A percentile compares a stretch with the other conserved stretches of the same genome.
These are phyloP conservation scores for Meyerozyma sp. DNA, from an alignment of 1,139 yeast species.

Conservation along the genomic window DNA sequence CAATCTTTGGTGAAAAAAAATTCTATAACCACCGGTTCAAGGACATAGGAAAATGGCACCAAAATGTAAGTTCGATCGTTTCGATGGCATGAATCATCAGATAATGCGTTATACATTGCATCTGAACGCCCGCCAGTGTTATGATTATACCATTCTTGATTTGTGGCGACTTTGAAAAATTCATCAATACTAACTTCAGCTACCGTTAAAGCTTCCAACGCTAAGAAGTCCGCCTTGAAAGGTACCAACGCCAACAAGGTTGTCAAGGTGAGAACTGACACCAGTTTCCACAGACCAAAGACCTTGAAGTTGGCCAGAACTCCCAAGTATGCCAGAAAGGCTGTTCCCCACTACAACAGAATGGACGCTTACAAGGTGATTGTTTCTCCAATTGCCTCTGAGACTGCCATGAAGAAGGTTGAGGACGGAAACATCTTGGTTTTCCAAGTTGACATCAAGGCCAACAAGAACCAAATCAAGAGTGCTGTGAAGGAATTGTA, in stretches of 20 bases:
- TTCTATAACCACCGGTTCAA: not conserved
- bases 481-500: conserved; percentile 97
- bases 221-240: conserved; percentile 98
- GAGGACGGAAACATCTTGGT: conserved; percentile 99
- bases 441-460: conserved; percentile 93
- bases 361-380: conserved; percentile 94
- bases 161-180: not conserved
- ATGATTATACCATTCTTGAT: not conserved
- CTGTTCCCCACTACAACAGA: conserved; percentile 97
- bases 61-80: conserved; percentile 11
- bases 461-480: conserved; percentile 98
- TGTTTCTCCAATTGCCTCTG: conserved; percentile 94
- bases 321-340: conserved; percentile 93
- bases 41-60: conserved; percentile 23
- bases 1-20: conserved; percentile 1
- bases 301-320: conserved; percentile 89
- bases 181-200: conserved; percentile 25
- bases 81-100: not conserved
- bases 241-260: conserved; percentile 93
- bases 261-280: conserved; percentile 87
- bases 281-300: conserved; percentile 97
- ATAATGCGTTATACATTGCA: not conserved
- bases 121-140: not conserved
- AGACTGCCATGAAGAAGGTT: conserved; percentile 99
- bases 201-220: conserved; percentile 82